Conservation (phyloP, 73 alveolate genomes). For the Symbiodinium pilosum region DNA sequence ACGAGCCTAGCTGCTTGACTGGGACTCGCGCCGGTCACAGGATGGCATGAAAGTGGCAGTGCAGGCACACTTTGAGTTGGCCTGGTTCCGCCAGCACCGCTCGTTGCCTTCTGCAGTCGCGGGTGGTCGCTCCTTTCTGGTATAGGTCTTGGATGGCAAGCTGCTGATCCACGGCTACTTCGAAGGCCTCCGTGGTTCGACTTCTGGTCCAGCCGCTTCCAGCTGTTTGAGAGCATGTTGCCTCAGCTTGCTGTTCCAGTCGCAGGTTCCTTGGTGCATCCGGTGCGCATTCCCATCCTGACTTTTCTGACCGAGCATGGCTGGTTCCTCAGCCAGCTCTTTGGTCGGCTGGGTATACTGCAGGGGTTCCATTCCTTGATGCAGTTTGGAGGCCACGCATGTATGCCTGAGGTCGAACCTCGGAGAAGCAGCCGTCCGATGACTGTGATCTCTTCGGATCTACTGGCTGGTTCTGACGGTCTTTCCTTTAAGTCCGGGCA, state of each 20-base stretch:
- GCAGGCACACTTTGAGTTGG: conserved; percentile 8
- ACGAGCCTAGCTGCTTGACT: background rate
- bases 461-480: conserved; percentile 12
- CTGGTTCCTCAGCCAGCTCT: background rate
- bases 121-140: too few species aligned
- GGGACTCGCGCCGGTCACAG: background rate
- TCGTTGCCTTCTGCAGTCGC: too few species aligned
- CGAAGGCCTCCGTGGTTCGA: too few species aligned
- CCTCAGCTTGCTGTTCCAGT: background rate
- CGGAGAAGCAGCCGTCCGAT: conserved; percentile 36
- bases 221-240: too few species aligned
- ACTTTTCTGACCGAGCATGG: conserved; percentile 62
- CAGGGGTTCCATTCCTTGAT: background rate
- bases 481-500: too few species aligned
- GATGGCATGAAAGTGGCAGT: conserved; percentile 93
- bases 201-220: too few species aligned
- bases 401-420: background rate
- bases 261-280: conserved; percentile 78
- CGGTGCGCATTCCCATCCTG: conserved; percentile 70
- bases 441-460: conserved; percentile 83
- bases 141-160: conserved; percentile 86
- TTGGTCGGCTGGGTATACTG: background rate
- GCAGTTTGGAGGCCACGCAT: background rate
- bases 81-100: too few species aligned
- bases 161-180: conserved; percentile 91